phyloP scores from a whole-genome alignment of 805 yeast genomes.

The Dipodascus geniculatus region DNA sequence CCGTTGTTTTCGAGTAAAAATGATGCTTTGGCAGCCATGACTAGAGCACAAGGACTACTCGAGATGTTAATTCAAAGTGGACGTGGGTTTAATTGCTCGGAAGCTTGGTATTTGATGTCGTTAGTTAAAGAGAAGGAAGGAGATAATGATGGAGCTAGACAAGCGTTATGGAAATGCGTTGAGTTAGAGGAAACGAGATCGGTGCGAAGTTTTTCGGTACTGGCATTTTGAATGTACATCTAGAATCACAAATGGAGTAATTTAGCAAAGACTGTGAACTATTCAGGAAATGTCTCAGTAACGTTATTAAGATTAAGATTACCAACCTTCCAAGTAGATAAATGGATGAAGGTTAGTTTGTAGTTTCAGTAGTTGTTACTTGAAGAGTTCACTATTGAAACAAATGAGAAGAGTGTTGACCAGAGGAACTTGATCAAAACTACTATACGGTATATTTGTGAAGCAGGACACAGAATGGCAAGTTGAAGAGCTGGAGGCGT shows the following conservation, averaged over 20 bases:
- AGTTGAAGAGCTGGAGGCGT: too few species aligned
- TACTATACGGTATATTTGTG: too few species aligned
- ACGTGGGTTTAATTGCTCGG: slow-evolving; percentile 38
- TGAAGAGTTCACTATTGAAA: too few species aligned
- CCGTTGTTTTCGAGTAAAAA: slow-evolving; percentile 37
- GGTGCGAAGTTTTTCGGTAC: slow-evolving; percentile 28
- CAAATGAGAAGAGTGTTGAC: too few species aligned
- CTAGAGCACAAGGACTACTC: slow-evolving; percentile 29
- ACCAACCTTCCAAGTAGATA: too few species aligned
- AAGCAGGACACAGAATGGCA: too few species aligned
- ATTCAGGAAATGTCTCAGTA: background rate
- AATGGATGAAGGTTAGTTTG: too few species aligned
- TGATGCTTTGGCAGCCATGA: slow-evolving; percentile 51
- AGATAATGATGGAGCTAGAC: slow-evolving; percentile 37
- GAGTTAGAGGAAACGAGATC: slow-evolving; percentile 50
- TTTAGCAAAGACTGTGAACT: background rate
- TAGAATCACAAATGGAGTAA: background rate
- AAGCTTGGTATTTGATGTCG: slow-evolving; percentile 61
- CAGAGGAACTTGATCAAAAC: too few species aligned
- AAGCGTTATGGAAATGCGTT: slow-evolving; percentile 50
- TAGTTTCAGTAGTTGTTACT: too few species aligned
- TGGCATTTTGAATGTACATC: background rate
- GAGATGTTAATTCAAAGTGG: slow-evolving; percentile 28
- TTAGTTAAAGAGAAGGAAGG: slow-evolving; percentile 47
- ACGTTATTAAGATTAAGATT: too few species aligned